Percentiles rank a stretch among this genome's conserved stretches.
These are phyloP conservation scores for Fusarium redolens DNA, from an alignment of 2,329 filamentous ascomycete species.

Conservation along the genomic window DNA sequence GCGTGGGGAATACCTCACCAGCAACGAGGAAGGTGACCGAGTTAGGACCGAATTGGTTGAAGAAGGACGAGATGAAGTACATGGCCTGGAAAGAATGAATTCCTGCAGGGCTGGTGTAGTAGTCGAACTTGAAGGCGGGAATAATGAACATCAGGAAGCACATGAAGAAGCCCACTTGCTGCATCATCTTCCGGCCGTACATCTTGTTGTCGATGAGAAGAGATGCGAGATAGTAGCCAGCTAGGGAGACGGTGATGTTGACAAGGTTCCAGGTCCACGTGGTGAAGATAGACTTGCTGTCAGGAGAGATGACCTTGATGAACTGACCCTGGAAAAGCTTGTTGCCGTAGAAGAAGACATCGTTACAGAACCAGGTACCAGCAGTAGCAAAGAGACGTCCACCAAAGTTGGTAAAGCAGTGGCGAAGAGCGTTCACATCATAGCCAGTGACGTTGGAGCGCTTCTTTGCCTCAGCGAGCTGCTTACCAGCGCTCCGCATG, in stretches of 20 bases:
- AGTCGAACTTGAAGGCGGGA: constrained; percentile 87
- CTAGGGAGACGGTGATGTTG: constrained; percentile 88
- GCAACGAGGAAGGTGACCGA: constrained; percentile 95
- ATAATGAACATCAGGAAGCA: constrained; percentile 94
- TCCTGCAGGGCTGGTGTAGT: constrained; percentile 78
- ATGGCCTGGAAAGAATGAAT: constrained; percentile 95
- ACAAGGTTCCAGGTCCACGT: constrained; percentile 93
- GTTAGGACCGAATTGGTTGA: constrained; percentile 99
- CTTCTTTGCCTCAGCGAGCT: constrained; percentile 85
- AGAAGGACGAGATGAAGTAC: constrained; percentile 98
- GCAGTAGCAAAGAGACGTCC: constrained; percentile 88
- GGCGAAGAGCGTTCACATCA: constrained; percentile 82
- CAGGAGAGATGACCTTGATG: constrained; percentile 81
- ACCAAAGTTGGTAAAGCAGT: constrained; percentile 86
- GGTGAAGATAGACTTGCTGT: constrained; percentile 79
- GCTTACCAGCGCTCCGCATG: constrained; percentile 89
- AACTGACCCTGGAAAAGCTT: constrained; percentile 96
- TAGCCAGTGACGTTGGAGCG: constrained; percentile 91
- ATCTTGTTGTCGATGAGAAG: constrained; percentile 95
- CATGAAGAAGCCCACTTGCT: constrained; percentile 92
- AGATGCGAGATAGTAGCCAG: constrained; percentile 90
- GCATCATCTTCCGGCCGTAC: constrained; percentile 96
- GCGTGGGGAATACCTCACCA: constrained; percentile 95
- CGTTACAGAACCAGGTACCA: constrained; percentile 93
- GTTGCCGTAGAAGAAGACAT: constrained; percentile 99